Evolutionary conservation across 306 rosid species (phyloP).

Genomic region (Corylus avellana): DNA sequence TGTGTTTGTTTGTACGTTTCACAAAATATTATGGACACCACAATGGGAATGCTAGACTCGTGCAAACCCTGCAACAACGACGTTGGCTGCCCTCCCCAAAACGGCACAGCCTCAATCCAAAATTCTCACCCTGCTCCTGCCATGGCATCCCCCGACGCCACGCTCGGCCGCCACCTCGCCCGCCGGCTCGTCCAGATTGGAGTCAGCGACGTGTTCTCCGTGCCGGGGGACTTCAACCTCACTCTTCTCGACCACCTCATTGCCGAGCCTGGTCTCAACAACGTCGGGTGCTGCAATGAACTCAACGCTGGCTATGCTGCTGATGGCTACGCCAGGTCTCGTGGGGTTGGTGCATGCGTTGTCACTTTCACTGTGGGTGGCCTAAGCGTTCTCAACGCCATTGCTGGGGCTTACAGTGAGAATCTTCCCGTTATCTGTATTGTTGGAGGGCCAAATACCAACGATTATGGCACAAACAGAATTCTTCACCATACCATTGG

Average conservation of each 20-base stretch:
- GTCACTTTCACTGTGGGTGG: conserved; percentile 57
- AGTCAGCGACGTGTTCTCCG: conserved; percentile 39
- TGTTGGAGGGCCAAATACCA: conserved; percentile 52
- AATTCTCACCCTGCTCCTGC: conserved; percentile 23
- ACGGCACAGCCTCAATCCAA: conserved; percentile 21
- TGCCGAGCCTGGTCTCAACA: conserved; percentile 44
- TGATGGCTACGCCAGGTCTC: conserved; percentile 42
- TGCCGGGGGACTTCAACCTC: conserved; percentile 53
- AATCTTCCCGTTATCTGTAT: conserved; percentile 49
- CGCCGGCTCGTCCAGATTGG: conserved; percentile 47
- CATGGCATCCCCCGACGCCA: not conserved
- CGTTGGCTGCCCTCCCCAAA: conserved; percentile 19
- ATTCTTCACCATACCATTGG: conserved; percentile 61
- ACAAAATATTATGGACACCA: conserved; percentile 15
- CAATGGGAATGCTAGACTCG: conserved; percentile 23
- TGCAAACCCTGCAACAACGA: conserved; percentile 29
- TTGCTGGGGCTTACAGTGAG: conserved; percentile 61
- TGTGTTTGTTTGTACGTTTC: too few relatives aligned
- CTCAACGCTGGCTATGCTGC: conserved; percentile 59
- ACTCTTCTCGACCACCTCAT: conserved; percentile 50
- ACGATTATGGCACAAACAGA: conserved; percentile 48
- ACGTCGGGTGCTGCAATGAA: conserved; percentile 53
- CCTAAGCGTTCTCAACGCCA: conserved; percentile 48
- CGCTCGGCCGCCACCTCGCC: conserved; percentile 49
- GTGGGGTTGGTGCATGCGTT: conserved; percentile 49